Percentiles rank a stretch among this genome's conserved stretches.
Evolutionary conservation across 805 yeast species (phyloP).

Genomic region (Monosporozyma solicola): DNA sequence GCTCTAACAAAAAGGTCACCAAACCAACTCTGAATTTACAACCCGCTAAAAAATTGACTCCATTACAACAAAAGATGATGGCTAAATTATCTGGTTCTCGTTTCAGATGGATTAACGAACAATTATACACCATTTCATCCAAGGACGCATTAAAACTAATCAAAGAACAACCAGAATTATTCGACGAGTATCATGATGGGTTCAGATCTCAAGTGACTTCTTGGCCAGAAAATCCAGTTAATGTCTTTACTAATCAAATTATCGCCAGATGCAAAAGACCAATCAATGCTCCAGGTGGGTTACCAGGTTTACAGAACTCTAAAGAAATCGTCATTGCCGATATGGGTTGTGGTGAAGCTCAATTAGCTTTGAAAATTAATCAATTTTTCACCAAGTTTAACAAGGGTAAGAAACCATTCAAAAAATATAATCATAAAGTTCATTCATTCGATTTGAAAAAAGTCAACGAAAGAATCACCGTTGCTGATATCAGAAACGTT

Average conservation of each 20-base stretch:
- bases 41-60: constrained; percentile 46
- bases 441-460: constrained; percentile 89
- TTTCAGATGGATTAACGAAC: constrained; percentile 97
- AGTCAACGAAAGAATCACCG: constrained; percentile 84
- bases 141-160: constrained; percentile 66
- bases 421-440: constrained; percentile 47
- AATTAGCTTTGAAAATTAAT: constrained; percentile 59
- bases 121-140: constrained; percentile 81
- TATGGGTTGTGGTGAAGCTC: constrained; percentile 99
- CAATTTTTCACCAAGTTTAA: constrained; percentile 33
- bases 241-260: constrained; percentile 70
- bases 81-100: constrained; percentile 90
- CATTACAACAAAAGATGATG: constrained; percentile 92
- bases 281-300: constrained; percentile 93
- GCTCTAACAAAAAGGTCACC: constrained; percentile 7
- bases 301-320: constrained; percentile 54
- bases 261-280: constrained; percentile 49
- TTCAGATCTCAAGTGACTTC: constrained; percentile 89
- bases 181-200: constrained; percentile 92
- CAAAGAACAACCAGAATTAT: constrained; percentile 73
- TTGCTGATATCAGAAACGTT: constrained; percentile 90
- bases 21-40: constrained; percentile 9
- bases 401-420: constrained; percentile 23
- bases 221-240: constrained; percentile 99
- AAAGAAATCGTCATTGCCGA: constrained; percentile 78